Conservation (phyloP, 441 rosid species). For the Gossypium schwendimanii region DNA sequence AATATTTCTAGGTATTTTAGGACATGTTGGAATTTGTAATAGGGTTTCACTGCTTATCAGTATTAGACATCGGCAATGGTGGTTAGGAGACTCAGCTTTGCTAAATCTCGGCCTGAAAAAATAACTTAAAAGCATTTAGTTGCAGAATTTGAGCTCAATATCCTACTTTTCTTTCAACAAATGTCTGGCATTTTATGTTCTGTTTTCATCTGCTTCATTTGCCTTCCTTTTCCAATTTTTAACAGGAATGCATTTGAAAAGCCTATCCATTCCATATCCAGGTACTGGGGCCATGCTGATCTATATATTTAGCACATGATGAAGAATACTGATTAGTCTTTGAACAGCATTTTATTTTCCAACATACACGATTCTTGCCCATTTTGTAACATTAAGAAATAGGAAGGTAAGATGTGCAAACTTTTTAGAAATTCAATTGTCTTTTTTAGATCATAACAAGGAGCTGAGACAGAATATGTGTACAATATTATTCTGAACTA, state of each 20-base stretch:
- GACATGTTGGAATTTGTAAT: background rate
- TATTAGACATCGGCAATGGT: background rate
- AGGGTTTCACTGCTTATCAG: background rate
- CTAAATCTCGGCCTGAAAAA: background rate
- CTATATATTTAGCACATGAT: background rate
- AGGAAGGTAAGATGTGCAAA: background rate
- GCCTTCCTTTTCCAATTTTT: background rate
- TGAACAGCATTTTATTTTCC: background rate
- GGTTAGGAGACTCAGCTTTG: background rate
- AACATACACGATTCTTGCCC: background rate
- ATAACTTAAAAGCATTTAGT: background rate
- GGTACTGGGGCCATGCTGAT: background rate
- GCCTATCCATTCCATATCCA: background rate
- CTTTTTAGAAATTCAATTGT: constrained; percentile 4
- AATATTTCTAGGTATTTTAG: background rate
- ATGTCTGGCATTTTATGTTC: background rate
- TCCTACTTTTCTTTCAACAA: background rate
- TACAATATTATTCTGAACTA: constrained; percentile 19
- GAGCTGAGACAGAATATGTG: constrained; percentile 21
- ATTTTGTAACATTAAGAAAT: background rate
- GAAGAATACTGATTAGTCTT: background rate
- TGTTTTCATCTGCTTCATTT: background rate
- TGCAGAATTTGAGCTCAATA: background rate
- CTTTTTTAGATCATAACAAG: background rate
- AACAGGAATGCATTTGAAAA: background rate